Conservation (phyloP, 352 stramenopile species). For the Globisporangium paddicum region DNA sequence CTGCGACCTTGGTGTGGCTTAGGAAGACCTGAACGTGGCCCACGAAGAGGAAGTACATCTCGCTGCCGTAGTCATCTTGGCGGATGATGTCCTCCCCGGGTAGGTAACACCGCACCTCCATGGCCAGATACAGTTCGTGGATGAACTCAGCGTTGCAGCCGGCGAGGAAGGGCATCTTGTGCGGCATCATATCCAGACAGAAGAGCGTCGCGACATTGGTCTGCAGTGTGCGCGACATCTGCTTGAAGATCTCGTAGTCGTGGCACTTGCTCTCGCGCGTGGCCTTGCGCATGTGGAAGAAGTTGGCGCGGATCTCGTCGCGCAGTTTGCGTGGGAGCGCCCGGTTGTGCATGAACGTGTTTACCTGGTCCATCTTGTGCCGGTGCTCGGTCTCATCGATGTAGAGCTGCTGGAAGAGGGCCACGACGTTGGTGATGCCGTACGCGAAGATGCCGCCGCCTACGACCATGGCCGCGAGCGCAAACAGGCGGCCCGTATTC, state of each 20-base stretch:
- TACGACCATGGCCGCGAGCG: conserved; percentile 66
- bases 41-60: conserved; percentile 81
- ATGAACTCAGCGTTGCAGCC: conserved; percentile 77
- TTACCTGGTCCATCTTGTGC: conserved; percentile 75
- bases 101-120: conserved; percentile 70
- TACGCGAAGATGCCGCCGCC: conserved; percentile 82
- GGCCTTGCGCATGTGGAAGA: conserved; percentile 74
- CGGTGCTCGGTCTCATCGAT: conserved; percentile 57
- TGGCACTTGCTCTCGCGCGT: conserved; percentile 64
- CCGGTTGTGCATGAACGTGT: conserved; percentile 68
- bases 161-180: conserved; percentile 59
- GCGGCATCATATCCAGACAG: conserved; percentile 69
- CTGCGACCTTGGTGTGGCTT: conserved; percentile 51
- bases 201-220: conserved; percentile 66
- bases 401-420: conserved; percentile 74
- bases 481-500: conserved; percentile 60
- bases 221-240: conserved; percentile 72
- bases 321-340: conserved; percentile 55
- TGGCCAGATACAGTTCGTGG: conserved; percentile 70
- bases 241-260: conserved; percentile 55
- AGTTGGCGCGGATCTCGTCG: conserved; percentile 75
- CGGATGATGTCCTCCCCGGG: conserved; percentile 74
- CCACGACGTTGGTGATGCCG: conserved; percentile 79
- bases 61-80: conserved; percentile 74
- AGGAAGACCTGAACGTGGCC: conserved; percentile 72